Conservation (phyloP, 371 early-diverging fungal genomes). For the Gilbertella persicaria region DNA sequence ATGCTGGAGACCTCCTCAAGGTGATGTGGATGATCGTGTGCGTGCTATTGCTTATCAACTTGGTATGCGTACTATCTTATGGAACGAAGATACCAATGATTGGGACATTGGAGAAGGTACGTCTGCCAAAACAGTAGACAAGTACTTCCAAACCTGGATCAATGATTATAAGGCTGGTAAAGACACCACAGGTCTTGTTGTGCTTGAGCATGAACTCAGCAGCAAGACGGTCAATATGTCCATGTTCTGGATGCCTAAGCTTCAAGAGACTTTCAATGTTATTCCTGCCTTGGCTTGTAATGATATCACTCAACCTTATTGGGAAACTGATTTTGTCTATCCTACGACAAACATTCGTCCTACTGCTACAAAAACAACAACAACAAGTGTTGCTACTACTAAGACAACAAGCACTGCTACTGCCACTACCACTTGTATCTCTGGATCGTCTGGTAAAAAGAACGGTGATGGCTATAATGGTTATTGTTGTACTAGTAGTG, state of each 20-base stretch:
- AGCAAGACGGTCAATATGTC: constrained; percentile 46
- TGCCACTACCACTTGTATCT: background rate
- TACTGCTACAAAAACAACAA: background rate
- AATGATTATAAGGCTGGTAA: constrained; percentile 34
- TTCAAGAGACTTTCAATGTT: constrained; percentile 43
- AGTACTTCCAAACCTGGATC: constrained; percentile 48
- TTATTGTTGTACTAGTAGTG: constrained; percentile 6
- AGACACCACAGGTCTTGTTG: constrained; percentile 42
- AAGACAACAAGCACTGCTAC: background rate
- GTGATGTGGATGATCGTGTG: constrained; percentile 58
- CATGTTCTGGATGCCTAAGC: constrained; percentile 47
- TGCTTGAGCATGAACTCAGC: constrained; percentile 53
- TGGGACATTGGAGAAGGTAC: constrained; percentile 45
- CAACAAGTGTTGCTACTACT: background rate
- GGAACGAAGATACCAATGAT: constrained; percentile 43
- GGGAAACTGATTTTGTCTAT: constrained; percentile 44
- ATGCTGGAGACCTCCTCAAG: constrained; percentile 61
- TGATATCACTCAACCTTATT: constrained; percentile 52
- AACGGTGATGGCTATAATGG: constrained; percentile 4
- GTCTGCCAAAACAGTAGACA: constrained; percentile 34
- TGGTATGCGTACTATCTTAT: constrained; percentile 48
- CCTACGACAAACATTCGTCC: constrained; percentile 11
- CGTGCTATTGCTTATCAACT: constrained; percentile 55
- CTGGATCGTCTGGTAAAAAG: constrained; percentile 7
- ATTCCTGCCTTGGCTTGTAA: constrained; percentile 54